phyloP scores from a whole-genome alignment of 73 alveolate genomes.

The Breviolum minutum region DNA sequence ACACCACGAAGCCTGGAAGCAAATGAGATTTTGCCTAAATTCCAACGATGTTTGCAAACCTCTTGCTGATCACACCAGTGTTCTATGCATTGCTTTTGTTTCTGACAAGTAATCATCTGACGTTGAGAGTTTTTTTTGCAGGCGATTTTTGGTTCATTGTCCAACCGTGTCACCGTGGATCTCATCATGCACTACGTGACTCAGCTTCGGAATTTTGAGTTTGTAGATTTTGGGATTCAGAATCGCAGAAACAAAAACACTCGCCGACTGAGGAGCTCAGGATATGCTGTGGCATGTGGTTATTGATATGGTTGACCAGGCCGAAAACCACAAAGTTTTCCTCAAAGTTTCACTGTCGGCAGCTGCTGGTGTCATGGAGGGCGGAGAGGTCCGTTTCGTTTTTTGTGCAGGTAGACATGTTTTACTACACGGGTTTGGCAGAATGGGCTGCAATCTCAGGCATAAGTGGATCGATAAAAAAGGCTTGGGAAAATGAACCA shows the following conservation, averaged over 20 bases:
- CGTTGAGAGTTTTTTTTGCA: background rate
- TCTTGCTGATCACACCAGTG: slow-evolving; percentile 67
- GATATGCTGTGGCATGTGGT: slow-evolving; percentile 90
- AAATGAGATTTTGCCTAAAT: background rate
- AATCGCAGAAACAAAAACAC: background rate
- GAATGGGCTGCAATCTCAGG: slow-evolving; percentile 70
- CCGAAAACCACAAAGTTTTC: background rate
- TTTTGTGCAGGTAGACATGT: slow-evolving; percentile 55
- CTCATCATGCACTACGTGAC: slow-evolving; percentile 77
- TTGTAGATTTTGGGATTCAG: background rate
- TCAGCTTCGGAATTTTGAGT: background rate
- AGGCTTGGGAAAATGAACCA: background rate
- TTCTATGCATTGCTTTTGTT: slow-evolving; percentile 66
- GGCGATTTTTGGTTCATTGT: slow-evolving; percentile 77
- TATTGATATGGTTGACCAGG: slow-evolving; percentile 81
- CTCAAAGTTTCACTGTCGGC: background rate
- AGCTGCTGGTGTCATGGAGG: background rate
- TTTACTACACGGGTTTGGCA: slow-evolving; percentile 58
- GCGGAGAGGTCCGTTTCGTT: slow-evolving; percentile 12
- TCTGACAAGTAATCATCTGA: slow-evolving; percentile 11
- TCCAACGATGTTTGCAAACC: slow-evolving; percentile 90
- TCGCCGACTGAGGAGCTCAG: background rate
- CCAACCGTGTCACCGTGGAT: slow-evolving; percentile 75
- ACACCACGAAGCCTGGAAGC: background rate
- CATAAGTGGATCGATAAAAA: background rate